phyloP scores from a whole-genome alignment of 371 early-diverging fungal genomes.

The Mucor velutinosus region DNA sequence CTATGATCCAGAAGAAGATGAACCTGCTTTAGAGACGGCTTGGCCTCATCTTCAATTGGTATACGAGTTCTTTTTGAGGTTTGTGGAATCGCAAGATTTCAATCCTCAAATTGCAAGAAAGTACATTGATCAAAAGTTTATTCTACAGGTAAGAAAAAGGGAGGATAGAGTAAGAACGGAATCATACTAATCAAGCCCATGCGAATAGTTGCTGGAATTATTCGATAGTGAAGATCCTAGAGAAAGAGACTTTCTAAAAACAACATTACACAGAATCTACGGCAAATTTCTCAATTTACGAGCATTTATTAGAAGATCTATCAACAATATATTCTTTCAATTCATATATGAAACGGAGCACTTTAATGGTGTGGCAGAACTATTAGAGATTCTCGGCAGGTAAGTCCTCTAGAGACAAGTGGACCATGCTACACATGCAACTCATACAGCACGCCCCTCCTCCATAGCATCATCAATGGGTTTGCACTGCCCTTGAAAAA shows the following conservation, averaged over 20 bases:
- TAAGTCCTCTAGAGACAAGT: constrained; percentile 34
- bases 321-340: constrained; percentile 96
- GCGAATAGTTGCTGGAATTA: constrained; percentile 78
- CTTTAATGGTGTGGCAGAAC: constrained; percentile 96
- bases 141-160: constrained; percentile 22
- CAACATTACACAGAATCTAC: constrained; percentile 95
- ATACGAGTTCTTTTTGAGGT: constrained; percentile 95
- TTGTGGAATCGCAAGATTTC: constrained; percentile 96
- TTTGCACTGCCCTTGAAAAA: constrained; percentile 97
- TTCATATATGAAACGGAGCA: constrained; percentile 95
- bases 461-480: constrained; percentile 92
- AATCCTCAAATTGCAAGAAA: constrained; percentile 83
- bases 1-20: constrained; percentile 98
- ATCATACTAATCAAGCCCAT: neutral
- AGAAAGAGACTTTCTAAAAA: constrained; percentile 96
- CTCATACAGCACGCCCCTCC: too few species aligned
- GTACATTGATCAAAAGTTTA: constrained; percentile 28
- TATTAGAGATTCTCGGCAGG: constrained; percentile 95
- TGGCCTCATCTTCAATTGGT: constrained; percentile 98
- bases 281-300: constrained; percentile 95
- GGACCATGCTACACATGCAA: neutral
- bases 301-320: constrained; percentile 93
- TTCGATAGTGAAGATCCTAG: constrained; percentile 98
- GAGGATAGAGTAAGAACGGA: neutral
- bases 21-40: constrained; percentile 91